phyloP scores from a whole-genome alignment of 805 yeast species.

The Monosporozyma yasuniensis region DNA sequence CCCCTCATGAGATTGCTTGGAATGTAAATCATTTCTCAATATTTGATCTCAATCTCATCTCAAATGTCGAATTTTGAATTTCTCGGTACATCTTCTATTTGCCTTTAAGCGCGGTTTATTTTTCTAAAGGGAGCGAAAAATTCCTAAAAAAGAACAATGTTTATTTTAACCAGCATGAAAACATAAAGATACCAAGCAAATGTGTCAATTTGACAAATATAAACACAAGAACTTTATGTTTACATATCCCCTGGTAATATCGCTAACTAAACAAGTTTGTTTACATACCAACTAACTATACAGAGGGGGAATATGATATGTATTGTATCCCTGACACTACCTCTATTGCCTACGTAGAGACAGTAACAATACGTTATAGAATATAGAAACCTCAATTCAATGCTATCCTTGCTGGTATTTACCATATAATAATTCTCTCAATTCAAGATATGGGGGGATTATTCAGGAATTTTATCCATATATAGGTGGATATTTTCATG shows the following conservation, averaged over 20 bases:
- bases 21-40: not conserved
- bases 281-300: not conserved
- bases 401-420: not conserved
- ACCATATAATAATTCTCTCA: not conserved
- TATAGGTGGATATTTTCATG: not conserved
- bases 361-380: not conserved
- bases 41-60: not conserved
- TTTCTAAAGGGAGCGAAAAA: not conserved
- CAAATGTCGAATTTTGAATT: not conserved
- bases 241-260: not conserved
- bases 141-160: not conserved
- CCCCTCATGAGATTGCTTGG: not conserved
- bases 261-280: not conserved
- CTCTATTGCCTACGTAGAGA: not conserved
- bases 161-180: not conserved
- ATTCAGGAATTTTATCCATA: not conserved
- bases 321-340: not conserved
- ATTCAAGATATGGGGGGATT: not conserved
- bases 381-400: not conserved
- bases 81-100: not conserved
- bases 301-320: not conserved
- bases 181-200: not conserved
- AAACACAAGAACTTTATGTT: not conserved
- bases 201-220: not conserved
- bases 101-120: not conserved